These are phyloP conservation scores for Neonectria coccinea DNA, from an alignment of 2,329 filamentous ascomycete genomes.

Conservation along the genomic window DNA sequence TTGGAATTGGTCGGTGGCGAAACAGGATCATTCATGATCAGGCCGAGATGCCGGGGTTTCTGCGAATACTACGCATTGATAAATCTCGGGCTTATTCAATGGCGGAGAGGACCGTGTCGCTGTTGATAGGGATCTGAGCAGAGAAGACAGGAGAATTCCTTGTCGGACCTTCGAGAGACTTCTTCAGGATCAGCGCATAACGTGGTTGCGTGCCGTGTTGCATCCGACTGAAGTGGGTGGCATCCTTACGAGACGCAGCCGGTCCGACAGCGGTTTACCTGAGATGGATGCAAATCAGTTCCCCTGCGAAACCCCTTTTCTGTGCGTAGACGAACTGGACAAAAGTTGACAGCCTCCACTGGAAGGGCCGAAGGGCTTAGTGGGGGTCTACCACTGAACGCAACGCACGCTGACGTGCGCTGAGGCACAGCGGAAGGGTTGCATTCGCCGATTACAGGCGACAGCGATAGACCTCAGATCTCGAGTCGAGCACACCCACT, in stretches of 20 bases:
- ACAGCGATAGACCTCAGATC: background rate
- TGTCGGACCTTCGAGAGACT: too few relatives aligned
- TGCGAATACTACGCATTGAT: background rate
- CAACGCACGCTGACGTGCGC: conserved; percentile 2
- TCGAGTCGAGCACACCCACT: conserved; percentile 10
- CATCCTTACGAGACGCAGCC: background rate
- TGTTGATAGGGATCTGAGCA: background rate
- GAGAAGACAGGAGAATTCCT: background rate
- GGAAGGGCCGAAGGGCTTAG: background rate
- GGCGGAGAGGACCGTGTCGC: background rate
- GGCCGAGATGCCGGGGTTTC: background rate
- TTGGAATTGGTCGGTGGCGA: background rate
- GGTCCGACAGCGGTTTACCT: conserved; percentile 1
- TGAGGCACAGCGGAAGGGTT: conserved; percentile 6
- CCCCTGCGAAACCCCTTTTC: conserved; percentile 6
- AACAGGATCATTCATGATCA: background rate
- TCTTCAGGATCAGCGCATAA: background rate
- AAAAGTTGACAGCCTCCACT: background rate
- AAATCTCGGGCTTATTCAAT: background rate
- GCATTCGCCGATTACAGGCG: conserved; percentile 15
- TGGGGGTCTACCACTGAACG: background rate
- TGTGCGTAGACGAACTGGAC: background rate
- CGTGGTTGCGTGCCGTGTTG: background rate
- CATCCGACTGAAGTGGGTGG: background rate
- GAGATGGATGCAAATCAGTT: background rate